Base-by-base conservation (phyloP, 75 land plant genomes). In the Selaginella tamariscina region DNA sequence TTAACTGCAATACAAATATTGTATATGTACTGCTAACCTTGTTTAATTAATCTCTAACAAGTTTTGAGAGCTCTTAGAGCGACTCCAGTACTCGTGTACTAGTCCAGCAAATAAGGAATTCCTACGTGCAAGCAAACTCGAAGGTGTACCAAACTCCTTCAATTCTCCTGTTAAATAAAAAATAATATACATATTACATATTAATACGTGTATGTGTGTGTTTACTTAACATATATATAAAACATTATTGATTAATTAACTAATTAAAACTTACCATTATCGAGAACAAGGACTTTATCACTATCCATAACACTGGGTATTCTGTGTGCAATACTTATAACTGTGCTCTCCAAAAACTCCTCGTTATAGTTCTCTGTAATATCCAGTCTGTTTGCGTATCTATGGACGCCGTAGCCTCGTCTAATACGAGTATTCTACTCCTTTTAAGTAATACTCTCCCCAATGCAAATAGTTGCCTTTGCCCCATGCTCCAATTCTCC, bases 401-500 rank as follows among this genome's bases (percentile, higher is more conserved):
- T 9, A 59, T 59, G 21, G 62, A 59, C 8, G 62, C 62, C n/a
- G 62, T 59, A 9, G 62, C 62, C 26, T 59, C 62, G 26, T 59
- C 62, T 9, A 59, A 23, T 2, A 59, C 62, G n/a, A 59, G 62
- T 9, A 59, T 59, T 59, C 62, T 59, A n/a, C 62, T 59, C 23
- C 26, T 21, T 21, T 59, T 59, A 23, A 59, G 62, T 21, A 59
- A n/a, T n/a, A 59, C 62, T 21, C 62, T 59, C 23, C 62, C 62
- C 62, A 59, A 23, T 2, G n/a, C 8, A 21, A 59, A 59, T 2
- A 59, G 62, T 59, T 59, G 62, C 62, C 62, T 8, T 21, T 59
- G 62, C 8, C 62, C 62, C 62, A 59, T 59, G 62, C 62, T 59
- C 62, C 62, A 59, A 59, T 59, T 59, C 62, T 59, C 62, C 8